Conservation (phyloP, 2,329 filamentous ascomycete species). For the Cadophora luteo-olivacea region DNA sequence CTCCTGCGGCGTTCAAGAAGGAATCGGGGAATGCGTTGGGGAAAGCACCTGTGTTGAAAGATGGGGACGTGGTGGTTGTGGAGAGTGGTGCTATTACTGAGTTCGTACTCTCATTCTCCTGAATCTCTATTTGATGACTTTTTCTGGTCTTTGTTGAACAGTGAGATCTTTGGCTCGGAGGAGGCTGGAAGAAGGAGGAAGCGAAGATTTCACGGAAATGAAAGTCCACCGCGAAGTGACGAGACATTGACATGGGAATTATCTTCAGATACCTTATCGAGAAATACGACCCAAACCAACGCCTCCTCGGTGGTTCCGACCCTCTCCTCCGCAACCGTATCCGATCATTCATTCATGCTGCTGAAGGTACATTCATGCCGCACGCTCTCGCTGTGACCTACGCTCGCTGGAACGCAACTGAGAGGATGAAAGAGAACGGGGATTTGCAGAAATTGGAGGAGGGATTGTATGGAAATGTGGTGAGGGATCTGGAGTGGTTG, state of each 20-base stretch:
- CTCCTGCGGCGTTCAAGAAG: slow-evolving; percentile 51
- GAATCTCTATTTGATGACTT: too few relatives aligned
- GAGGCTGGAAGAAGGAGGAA: not conserved
- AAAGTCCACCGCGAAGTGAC: not conserved
- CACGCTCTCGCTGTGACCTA: slow-evolving; percentile 54
- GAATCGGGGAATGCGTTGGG: slow-evolving; percentile 50
- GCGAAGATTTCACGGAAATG: not conserved
- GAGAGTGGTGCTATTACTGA: slow-evolving; percentile 56
- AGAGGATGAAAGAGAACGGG: slow-evolving; percentile 38
- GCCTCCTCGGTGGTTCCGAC: slow-evolving; percentile 36
- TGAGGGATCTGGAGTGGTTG: slow-evolving; percentile 53
- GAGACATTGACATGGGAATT: not conserved
- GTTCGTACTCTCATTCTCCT: slow-evolving; percentile 40
- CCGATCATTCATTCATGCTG: slow-evolving; percentile 49
- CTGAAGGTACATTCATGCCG: slow-evolving; percentile 54
- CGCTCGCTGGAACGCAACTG: slow-evolving; percentile 50
- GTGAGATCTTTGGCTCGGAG: not conserved
- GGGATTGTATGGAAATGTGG: slow-evolving; percentile 50
- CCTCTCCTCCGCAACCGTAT: slow-evolving; percentile 33
- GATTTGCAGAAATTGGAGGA: slow-evolving; percentile 45
- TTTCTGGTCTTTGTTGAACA: too few relatives aligned
- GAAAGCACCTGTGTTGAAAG: slow-evolving; percentile 52
- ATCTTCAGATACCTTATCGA: slow-evolving; percentile 56
- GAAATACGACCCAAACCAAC: slow-evolving; percentile 49
- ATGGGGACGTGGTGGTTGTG: slow-evolving; percentile 48